Evolutionary conservation across 2,329 filamentous ascomycete species (phyloP).

Genomic region (Cryphonectria carpinicola): DNA sequence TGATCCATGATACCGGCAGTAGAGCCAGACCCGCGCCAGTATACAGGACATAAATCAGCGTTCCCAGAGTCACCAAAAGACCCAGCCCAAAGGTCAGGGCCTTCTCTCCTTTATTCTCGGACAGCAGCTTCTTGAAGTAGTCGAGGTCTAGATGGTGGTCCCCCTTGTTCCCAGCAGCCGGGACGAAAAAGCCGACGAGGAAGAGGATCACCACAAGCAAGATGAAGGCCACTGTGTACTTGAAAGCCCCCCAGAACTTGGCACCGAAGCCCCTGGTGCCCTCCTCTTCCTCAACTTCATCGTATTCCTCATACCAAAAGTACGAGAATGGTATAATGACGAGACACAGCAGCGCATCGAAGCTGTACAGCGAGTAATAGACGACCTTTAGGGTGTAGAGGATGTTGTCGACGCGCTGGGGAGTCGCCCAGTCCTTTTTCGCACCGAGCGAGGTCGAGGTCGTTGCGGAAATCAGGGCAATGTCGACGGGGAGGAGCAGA

Average conservation of each 20-base stretch:
- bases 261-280: slow-evolving; percentile 72
- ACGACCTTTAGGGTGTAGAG: slow-evolving; percentile 81
- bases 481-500: slow-evolving; percentile 90
- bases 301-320: slow-evolving; percentile 98
- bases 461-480: slow-evolving; percentile 91
- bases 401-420: slow-evolving; percentile 76
- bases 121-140: slow-evolving; percentile 83
- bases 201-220: slow-evolving; percentile 81
- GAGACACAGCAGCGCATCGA: slow-evolving; percentile 88
- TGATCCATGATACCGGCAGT: slow-evolving; percentile 88
- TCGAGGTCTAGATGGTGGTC: slow-evolving; percentile 79
- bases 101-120: slow-evolving; percentile 89
- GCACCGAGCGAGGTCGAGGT: slow-evolving; percentile 73
- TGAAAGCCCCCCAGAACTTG: slow-evolving; percentile 81
- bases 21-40: slow-evolving; percentile 87
- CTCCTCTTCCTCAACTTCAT: slow-evolving; percentile 83
- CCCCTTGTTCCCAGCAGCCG: slow-evolving; percentile 69
- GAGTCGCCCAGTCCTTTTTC: slow-evolving; percentile 95
- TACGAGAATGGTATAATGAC: slow-evolving; percentile 93
- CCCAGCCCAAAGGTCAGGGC: slow-evolving; percentile 89
- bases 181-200: slow-evolving; percentile 91
- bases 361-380: slow-evolving; percentile 90
- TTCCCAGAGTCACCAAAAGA: slow-evolving; percentile 84
- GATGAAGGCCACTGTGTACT: slow-evolving; percentile 88
- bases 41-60: slow-evolving; percentile 84